These are phyloP conservation scores for Apiospora aurea DNA, from an alignment of 2,329 filamentous ascomycete species.

Conservation along the genomic window DNA sequence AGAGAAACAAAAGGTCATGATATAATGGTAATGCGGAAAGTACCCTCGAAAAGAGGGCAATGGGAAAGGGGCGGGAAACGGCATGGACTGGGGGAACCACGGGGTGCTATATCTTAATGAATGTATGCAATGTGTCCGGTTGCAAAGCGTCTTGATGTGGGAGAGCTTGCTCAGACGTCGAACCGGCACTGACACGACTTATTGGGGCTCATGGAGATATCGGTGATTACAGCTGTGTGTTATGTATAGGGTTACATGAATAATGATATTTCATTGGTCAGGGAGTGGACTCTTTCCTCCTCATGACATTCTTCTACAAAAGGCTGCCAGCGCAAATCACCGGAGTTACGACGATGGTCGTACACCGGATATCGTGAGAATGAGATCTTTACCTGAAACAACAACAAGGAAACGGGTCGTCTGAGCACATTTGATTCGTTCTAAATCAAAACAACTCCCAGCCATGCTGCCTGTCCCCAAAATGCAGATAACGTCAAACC, in stretches of 20 bases:
- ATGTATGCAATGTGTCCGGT: neutral
- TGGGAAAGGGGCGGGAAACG: neutral
- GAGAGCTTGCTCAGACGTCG: neutral
- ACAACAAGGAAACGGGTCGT: neutral
- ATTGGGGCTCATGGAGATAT: neutral
- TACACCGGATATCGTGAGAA: neutral
- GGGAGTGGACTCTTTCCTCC: neutral
- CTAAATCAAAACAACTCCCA: constrained; percentile 21
- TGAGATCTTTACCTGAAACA: neutral
- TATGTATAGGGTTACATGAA: neutral
- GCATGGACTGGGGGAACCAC: neutral
- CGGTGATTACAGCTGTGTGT: neutral
- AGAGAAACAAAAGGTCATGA: neutral
- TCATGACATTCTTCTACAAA: neutral
- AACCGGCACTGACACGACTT: neutral
- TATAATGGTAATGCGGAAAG: constrained; percentile 11
- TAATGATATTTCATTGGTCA: constrained; percentile 1
- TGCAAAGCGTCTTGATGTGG: neutral
- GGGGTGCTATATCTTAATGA: neutral
- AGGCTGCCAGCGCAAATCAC: neutral
- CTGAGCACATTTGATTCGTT: constrained; percentile 19
- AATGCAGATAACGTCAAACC: constrained; percentile 11
- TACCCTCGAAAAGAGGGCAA: neutral
- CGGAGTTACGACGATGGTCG: neutral
- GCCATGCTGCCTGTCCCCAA: constrained; percentile 16